Evolutionary conservation across 2,329 filamentous ascomycete genomes (phyloP), one percentile per base, ranked within the genome.

Genomic region (Orbilia ellipsospora): DNA sequence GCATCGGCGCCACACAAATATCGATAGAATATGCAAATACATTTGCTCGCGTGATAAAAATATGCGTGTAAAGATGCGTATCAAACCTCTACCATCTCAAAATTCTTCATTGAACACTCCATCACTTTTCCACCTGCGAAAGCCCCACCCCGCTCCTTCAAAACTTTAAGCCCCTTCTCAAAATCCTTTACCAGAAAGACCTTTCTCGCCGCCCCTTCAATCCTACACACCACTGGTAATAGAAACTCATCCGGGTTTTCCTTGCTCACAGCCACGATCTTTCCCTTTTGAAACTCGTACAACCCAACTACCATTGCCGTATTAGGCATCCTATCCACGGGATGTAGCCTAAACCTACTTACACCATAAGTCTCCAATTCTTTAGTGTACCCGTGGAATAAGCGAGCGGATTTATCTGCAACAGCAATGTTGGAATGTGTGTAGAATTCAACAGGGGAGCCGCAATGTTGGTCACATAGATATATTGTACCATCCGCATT

Each of bases 101-200:
- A 44, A 23, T 74, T 74, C 57, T 74, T 74, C 26, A 66, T 36
- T 1, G 69, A 74, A 31, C 69, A 74, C 12, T 74, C 69, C 5
- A 74, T 1, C 28, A 67, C 51, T 16, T 63, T 28, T 0, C 70
- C 70, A 36, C 70, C 70, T 15, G 57, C 63, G 12, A 74, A 18
- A 6, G 4, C n/a, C n/a, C 28, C 13, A 5, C 57, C 63, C 15
- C 1, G n/a, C 13, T 18, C 36, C 63, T 59, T 74, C 40, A 74
- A 52, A 4, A 26, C 48, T 16, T 63, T 26, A 40, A 64, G 31
- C n/a, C 69, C 69, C 15, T 13, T 55, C 28, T 61, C 31, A n/a
- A 54, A 18, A 15, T 74, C 63, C 16, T 64, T 44, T 42, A 61
- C 70, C 23, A 68, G 44, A 20, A 68, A 74, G n/a, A 74, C 26